Percentiles rank a stretch among this genome's conserved stretches.
phyloP scores from a whole-genome alignment of 768 basidiomycete genomes.

The Phylloporus sp. region DNA sequence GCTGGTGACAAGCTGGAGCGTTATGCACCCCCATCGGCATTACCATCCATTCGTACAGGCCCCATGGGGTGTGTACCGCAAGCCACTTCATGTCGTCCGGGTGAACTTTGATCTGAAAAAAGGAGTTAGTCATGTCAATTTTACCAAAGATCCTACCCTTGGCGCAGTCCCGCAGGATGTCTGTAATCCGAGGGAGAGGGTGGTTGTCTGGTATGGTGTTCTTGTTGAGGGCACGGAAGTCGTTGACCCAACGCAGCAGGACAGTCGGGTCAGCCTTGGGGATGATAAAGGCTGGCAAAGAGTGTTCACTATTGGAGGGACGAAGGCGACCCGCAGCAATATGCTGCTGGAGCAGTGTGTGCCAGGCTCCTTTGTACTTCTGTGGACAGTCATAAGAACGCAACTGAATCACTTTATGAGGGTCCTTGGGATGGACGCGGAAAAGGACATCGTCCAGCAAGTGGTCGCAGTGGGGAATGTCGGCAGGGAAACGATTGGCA shows the following conservation, averaged over 20 bases:
- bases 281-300: background rate
- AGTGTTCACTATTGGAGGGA: background rate
- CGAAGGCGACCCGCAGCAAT: background rate
- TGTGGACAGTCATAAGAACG: background rate
- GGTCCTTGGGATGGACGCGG: background rate
- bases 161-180: background rate
- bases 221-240: background rate
- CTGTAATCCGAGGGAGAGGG: background rate
- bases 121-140: conserved; percentile 38
- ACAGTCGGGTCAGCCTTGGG: background rate
- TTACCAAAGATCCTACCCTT: background rate
- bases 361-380: background rate
- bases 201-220: background rate
- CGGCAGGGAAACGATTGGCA: background rate
- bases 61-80: conserved; percentile 36
- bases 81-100: conserved; percentile 31
- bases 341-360: background rate
- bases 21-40: background rate
- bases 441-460: background rate
- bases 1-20: background rate
- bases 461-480: background rate
- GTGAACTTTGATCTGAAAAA: conserved; percentile 36
- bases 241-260: background rate
- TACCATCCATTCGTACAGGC: conserved; percentile 35
- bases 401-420: background rate